Evolutionary conservation across 2,329 filamentous ascomycete species (phyloP).

Genomic region (Penicillium sp.): DNA sequence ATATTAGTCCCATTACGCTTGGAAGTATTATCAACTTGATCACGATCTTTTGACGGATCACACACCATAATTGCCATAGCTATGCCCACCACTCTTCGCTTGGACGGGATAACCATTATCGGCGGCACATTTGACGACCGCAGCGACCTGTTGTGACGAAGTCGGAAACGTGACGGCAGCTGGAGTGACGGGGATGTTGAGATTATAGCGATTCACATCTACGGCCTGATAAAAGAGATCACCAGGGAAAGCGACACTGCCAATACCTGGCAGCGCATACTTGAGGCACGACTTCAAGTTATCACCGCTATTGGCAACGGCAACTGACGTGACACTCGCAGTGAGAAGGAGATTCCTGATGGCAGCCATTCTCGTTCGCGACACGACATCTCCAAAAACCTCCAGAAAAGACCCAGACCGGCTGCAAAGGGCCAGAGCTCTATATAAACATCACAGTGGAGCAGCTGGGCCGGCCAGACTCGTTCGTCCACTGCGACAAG

Average conservation of each 20-base stretch:
- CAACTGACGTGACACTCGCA: constrained; percentile 7
- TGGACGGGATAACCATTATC: constrained; percentile 55
- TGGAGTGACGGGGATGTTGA: constrained; percentile 31
- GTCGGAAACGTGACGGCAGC: constrained; percentile 41
- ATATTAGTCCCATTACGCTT: background rate
- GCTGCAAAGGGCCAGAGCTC: background rate
- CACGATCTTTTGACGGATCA: background rate
- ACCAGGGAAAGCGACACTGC: constrained; percentile 19
- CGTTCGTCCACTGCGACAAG: background rate
- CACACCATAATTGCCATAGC: constrained; percentile 57
- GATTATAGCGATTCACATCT: constrained; percentile 23
- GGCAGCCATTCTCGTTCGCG: constrained; percentile 8
- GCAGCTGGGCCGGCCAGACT: background rate
- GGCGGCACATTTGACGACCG: constrained; percentile 55
- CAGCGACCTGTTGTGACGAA: constrained; percentile 52
- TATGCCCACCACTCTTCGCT: constrained; percentile 61
- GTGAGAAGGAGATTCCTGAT: constrained; percentile 12
- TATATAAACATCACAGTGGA: background rate
- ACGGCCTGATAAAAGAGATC: constrained; percentile 21
- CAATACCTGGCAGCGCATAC: constrained; percentile 16
- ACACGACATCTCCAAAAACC: background rate
- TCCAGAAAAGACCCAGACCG: background rate
- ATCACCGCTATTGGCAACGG: constrained; percentile 10
- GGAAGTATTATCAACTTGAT: background rate
- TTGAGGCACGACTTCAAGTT: constrained; percentile 18